phyloP scores from a whole-genome alignment of 768 basidiomycete species.

The Suillus ampliporus region DNA sequence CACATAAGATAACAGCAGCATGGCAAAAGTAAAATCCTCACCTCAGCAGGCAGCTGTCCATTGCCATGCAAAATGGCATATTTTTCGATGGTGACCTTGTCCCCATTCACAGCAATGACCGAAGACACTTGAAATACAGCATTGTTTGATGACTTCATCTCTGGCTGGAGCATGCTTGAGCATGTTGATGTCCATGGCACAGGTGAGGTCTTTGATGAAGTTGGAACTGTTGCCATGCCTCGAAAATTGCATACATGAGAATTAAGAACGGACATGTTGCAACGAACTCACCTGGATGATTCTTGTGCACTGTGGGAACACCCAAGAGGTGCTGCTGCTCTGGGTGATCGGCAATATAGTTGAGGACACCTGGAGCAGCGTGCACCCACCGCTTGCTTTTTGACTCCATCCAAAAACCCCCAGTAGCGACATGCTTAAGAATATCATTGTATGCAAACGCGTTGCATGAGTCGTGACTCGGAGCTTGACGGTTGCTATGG shows the following conservation, averaged over 20 bases:
- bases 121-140: not conserved
- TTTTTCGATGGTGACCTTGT: slow-evolving; percentile 8
- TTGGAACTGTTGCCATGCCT: slow-evolving; percentile 5
- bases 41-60: slow-evolving; percentile 8
- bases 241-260: slow-evolving; percentile 2
- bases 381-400: slow-evolving; percentile 4
- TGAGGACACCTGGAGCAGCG: slow-evolving; percentile 4
- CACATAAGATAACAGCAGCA: not conserved
- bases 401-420: slow-evolving; percentile 21
- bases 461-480: slow-evolving; percentile 27
- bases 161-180: slow-evolving; percentile 8
- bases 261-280: not conserved
- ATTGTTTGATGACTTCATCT: not conserved
- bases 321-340: slow-evolving; percentile 12
- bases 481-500: slow-evolving; percentile 38
- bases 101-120: slow-evolving; percentile 11
- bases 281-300: slow-evolving; percentile 10
- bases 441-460: slow-evolving; percentile 16
- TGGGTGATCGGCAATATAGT: slow-evolving; percentile 13
- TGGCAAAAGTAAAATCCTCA: slow-evolving; percentile 3
- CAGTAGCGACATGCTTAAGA: slow-evolving; percentile 24
- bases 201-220: not conserved
- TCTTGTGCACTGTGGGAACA: not conserved
- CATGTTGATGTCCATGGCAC: slow-evolving; percentile 10
- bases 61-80: slow-evolving; percentile 10